These are phyloP conservation scores for Cairneyella variabilis DNA, from an alignment of 495 filamentous ascomycete genomes.

Conservation along the genomic window DNA sequence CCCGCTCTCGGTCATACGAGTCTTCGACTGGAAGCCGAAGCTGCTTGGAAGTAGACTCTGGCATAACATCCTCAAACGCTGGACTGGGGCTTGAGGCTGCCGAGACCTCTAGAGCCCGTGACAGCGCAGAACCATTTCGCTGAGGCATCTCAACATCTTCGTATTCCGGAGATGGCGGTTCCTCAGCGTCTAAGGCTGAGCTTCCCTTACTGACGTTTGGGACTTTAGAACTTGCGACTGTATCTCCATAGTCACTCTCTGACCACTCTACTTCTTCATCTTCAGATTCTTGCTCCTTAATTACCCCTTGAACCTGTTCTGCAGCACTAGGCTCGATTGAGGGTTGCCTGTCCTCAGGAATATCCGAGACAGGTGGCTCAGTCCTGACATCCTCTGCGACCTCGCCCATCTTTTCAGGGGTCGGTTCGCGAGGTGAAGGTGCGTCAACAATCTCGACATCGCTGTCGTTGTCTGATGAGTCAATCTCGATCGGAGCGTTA, in stretches of 20 bases:
- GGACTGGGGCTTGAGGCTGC: slow-evolving; percentile 18
- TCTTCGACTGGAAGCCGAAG: slow-evolving; percentile 11
- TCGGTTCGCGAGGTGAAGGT: neutral
- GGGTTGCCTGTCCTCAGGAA: slow-evolving; percentile 18
- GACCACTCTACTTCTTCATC: slow-evolving; percentile 39
- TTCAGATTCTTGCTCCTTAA: slow-evolving; percentile 17
- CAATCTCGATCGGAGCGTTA: slow-evolving; percentile 25
- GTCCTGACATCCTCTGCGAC: slow-evolving; percentile 26
- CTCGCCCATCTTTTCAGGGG: slow-evolving; percentile 11
- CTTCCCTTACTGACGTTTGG: neutral
- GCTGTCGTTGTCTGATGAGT: slow-evolving; percentile 39
- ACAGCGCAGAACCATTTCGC: slow-evolving; percentile 3
- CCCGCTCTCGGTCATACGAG: slow-evolving; percentile 3
- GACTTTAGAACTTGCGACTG: neutral
- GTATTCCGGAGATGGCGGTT: slow-evolving; percentile 24
- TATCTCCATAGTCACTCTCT: slow-evolving; percentile 37
- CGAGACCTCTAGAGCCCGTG: too few species aligned
- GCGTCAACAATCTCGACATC: slow-evolving; percentile 55
- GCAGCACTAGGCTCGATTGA: slow-evolving; percentile 2
- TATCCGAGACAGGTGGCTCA: slow-evolving; percentile 34
- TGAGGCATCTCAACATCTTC: slow-evolving; percentile 33
- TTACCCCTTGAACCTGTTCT: neutral
- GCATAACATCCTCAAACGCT: slow-evolving; percentile 29
- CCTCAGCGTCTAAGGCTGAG: neutral
- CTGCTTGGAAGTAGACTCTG: neutral